Conservation (phyloP, 2,329 filamentous ascomycete species). For the Fusarium concolor region DNA sequence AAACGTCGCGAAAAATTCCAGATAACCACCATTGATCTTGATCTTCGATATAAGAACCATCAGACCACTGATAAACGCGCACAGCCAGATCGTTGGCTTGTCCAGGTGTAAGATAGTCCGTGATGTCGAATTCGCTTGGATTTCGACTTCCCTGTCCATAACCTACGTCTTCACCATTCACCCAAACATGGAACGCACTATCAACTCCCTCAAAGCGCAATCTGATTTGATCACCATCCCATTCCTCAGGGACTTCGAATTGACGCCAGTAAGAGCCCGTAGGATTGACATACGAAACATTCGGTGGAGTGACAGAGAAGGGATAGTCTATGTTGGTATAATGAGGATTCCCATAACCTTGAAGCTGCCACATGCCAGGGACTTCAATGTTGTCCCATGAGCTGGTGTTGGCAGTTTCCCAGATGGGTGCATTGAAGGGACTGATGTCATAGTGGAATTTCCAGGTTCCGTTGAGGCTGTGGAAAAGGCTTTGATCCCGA, state of each 20-base stretch:
- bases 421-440: constrained; percentile 9
- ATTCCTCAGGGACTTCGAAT: constrained; percentile 64
- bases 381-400: constrained; percentile 62
- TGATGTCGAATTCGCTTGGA: constrained; percentile 79
- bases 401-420: constrained; percentile 3
- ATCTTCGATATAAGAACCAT: constrained; percentile 79
- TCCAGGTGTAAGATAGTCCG: constrained; percentile 58
- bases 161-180: constrained; percentile 75
- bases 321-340: constrained; percentile 78
- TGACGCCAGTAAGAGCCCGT: constrained; percentile 70
- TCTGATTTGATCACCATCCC: constrained; percentile 67
- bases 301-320: constrained; percentile 74
- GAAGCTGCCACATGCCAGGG: constrained; percentile 77
- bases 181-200: constrained; percentile 75
- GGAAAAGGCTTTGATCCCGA: not conserved
- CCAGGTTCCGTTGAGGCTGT: constrained; percentile 25
- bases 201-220: constrained; percentile 81
- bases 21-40: constrained; percentile 76
- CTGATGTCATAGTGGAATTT: constrained; percentile 29
- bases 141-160: constrained; percentile 80
- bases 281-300: constrained; percentile 73
- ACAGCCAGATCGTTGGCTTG: constrained; percentile 70
- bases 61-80: constrained; percentile 77
- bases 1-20: constrained; percentile 75
- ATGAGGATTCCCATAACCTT: constrained; percentile 73